These are phyloP conservation scores for Aphanomyces invadans DNA, from an alignment of 352 stramenopile genomes.

Conservation along the genomic window DNA sequence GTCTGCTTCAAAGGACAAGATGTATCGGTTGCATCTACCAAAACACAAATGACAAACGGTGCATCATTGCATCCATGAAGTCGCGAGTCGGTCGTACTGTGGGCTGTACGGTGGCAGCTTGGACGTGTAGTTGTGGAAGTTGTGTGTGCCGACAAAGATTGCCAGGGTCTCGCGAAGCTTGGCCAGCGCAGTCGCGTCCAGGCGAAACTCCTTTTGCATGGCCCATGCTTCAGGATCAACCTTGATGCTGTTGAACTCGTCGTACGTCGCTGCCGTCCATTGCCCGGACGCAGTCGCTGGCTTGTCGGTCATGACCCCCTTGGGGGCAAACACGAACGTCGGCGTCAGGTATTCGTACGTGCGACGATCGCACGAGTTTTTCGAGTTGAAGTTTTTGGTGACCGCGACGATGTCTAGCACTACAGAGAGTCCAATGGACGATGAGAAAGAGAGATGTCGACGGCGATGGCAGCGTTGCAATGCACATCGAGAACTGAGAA, in stretches of 20 bases:
- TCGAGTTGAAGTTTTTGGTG: slow-evolving; percentile 89
- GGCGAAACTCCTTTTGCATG: slow-evolving; percentile 63
- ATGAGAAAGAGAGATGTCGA: not conserved
- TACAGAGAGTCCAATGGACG: not conserved
- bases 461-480: not conserved
- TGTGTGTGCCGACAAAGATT: slow-evolving; percentile 83
- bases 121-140: slow-evolving; percentile 97
- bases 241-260: slow-evolving; percentile 29
- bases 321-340: slow-evolving; percentile 73
- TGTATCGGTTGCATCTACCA: slow-evolving; percentile 81
- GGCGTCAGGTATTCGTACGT: slow-evolving; percentile 88
- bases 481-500: not conserved
- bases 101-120: slow-evolving; percentile 76
- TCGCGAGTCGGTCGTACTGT: slow-evolving; percentile 8
- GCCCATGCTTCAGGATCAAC: slow-evolving; percentile 56
- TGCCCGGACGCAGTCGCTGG: slow-evolving; percentile 25
- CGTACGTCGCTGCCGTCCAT: slow-evolving; percentile 18
- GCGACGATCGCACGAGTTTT: slow-evolving; percentile 80
- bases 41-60: not conserved
- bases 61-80: too few species aligned
- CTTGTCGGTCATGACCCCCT: not conserved
- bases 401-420: slow-evolving; percentile 76
- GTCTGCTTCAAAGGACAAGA: slow-evolving; percentile 84
- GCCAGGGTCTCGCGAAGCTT: slow-evolving; percentile 48
- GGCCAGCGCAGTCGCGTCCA: slow-evolving; percentile 45